Percentiles rank a stretch among this genome's conserved stretches.
These are phyloP conservation scores for Paraconiothyrium brasiliense DNA, from an alignment of 2,329 filamentous ascomycete genomes.

Conservation along the genomic window DNA sequence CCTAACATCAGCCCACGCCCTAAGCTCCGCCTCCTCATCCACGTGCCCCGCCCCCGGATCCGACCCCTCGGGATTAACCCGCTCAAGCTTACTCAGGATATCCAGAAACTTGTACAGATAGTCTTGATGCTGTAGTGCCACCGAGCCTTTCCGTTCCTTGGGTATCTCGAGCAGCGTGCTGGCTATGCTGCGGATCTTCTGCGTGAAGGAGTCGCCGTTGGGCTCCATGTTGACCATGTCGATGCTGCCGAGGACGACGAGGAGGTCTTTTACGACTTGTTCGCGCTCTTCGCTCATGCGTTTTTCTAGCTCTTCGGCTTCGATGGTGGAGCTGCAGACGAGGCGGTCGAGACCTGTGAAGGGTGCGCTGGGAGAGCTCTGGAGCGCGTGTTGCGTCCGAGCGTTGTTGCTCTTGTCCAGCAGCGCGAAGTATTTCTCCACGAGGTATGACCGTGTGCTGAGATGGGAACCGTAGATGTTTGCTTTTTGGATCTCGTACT, in stretches of 20 bases:
- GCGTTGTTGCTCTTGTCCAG: conserved; percentile 68
- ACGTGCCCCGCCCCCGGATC: conserved; percentile 44
- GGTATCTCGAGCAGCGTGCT: conserved; percentile 77
- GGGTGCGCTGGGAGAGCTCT: conserved; percentile 36
- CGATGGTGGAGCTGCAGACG: conserved; percentile 26
- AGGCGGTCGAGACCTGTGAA: conserved; percentile 42
- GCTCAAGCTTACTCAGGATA: conserved; percentile 77
- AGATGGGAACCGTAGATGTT: conserved; percentile 87
- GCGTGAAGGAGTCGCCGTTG: conserved; percentile 73
- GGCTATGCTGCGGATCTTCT: conserved; percentile 86
- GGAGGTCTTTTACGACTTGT: conserved; percentile 80
- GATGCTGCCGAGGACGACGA: conserved; percentile 78
- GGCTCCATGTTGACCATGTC: conserved; percentile 86
- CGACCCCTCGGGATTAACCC: conserved; percentile 59
- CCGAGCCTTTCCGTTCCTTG: conserved; percentile 60
- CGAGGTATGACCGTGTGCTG: conserved; percentile 82
- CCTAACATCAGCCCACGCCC: conserved; percentile 79
- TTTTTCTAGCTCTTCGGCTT: conserved; percentile 62
- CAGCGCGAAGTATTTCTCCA: conserved; percentile 85
- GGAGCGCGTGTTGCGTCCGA: conserved; percentile 57
- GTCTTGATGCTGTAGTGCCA: conserved; percentile 71
- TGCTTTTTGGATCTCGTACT: conserved; percentile 90
- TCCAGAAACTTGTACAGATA: conserved; percentile 78
- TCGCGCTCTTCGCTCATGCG: conserved; percentile 80
- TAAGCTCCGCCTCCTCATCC: conserved; percentile 79